Base-by-base conservation (phyloP, 768 basidiomycete genomes). In the Lentinus tigrinus region DNA sequence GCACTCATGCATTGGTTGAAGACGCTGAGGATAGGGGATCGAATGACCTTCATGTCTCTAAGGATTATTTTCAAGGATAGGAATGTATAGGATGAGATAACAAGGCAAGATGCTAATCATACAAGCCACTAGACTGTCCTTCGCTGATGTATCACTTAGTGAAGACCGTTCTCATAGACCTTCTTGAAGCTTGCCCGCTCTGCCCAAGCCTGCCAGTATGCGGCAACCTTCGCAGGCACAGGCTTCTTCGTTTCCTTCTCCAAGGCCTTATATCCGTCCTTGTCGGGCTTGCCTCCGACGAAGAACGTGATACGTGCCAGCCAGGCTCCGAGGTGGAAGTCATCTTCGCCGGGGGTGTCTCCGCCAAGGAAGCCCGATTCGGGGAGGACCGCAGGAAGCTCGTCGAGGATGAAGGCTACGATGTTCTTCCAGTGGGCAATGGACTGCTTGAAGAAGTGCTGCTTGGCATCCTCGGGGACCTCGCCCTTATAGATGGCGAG, bases 291-390 rank as follows among this genome's bases (percentile, higher is more conserved):
- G 24, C 71, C 77, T 1, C 79, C 79, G 1, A 66, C 54, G 5
- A 79, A 62, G 21, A 70, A 69, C 11, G 74, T 73, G 24, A 83
- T 75, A 28, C 80, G 77, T 24, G 81, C 77, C 28, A 85, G 68
- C 83, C 81, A 85, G 8, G 75, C 80, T 6, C 60, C 78, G 40
- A 85, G 69, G 68, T 83, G 82, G 71, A 80, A 82, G 64, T 83
- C 84, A 53, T 81, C 81, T 64, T 82, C 80, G 9, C 81, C 77
- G 0, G 81, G 81, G 39, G 52, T 61, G 4, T 67, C 74, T 9
- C 81, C 83, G 19, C 76, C 78, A 38, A 82, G 71, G 70, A 84
- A 85, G 4, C 75, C 75, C 9, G 69, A 72, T 14, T 69, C 70
- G 17, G 78, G 77, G 19, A 85, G 70, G 53, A 71, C 56, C 0